Percentiles rank a stretch among this genome's conserved stretches.
These are phyloP conservation scores for Sophora flavescens DNA, from an alignment of 306 rosid genomes.

Conservation along the genomic window DNA sequence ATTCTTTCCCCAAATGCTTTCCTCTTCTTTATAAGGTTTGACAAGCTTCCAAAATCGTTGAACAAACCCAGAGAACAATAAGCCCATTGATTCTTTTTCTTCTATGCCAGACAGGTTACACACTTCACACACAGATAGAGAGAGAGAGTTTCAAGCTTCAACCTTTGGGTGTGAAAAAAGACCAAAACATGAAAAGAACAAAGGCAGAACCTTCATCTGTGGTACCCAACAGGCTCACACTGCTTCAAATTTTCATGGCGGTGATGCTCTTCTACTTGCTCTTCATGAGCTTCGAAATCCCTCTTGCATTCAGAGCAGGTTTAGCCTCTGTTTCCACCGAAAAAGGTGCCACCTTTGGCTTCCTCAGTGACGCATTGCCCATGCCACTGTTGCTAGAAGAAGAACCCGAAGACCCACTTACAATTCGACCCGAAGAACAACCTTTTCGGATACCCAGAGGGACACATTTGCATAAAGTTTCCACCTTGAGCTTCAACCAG, in stretches of 20 bases:
- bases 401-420: neutral
- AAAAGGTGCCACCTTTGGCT: slow-evolving; percentile 47
- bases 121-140: no score
- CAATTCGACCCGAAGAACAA: slow-evolving; percentile 45
- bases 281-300: slow-evolving; percentile 84
- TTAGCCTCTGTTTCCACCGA: slow-evolving; percentile 56
- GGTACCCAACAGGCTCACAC: slow-evolving; percentile 61
- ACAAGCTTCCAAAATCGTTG: slow-evolving; percentile 32
- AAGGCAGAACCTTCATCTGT: slow-evolving; percentile 60
- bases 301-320: slow-evolving; percentile 62
- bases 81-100: slow-evolving; percentile 22
- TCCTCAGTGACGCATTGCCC: slow-evolving; percentile 63
- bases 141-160: neutral
- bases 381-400: slow-evolving; percentile 38
- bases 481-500: slow-evolving; percentile 71
- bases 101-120: neutral
- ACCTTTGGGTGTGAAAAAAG: neutral
- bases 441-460: slow-evolving; percentile 48
- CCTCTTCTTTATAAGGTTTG: slow-evolving; percentile 48
- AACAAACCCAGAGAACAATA: slow-evolving; percentile 30
- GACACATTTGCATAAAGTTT: slow-evolving; percentile 56
- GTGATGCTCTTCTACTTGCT: slow-evolving; percentile 67
- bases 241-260: slow-evolving; percentile 76
- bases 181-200: slow-evolving; percentile 68
- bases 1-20: neutral